Percentiles rank a stretch among this genome's conserved stretches.
phyloP scores from a whole-genome alignment of 2,329 filamentous ascomycete genomes.

The Diaporthe sp. region DNA sequence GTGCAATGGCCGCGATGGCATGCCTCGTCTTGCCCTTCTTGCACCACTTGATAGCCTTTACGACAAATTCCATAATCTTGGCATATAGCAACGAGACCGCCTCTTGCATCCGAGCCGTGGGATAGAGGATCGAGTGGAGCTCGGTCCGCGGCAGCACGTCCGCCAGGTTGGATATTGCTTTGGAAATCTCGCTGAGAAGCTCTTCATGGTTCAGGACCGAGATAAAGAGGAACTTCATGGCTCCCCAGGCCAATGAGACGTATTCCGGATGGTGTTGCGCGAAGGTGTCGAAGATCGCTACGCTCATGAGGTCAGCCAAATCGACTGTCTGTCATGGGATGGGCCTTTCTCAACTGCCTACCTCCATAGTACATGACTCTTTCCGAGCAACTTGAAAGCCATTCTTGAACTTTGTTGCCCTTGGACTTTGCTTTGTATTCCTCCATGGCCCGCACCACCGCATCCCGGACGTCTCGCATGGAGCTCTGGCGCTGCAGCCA shows the following conservation, averaged over 20 bases:
- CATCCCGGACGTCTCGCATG: not conserved
- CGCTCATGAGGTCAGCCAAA: not conserved
- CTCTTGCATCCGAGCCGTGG: slow-evolving; percentile 43
- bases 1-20: slow-evolving; percentile 39
- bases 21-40: slow-evolving; percentile 42
- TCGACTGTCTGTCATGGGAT: not conserved
- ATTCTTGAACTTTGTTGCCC: not conserved
- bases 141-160: slow-evolving; percentile 43
- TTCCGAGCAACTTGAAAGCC: not conserved
- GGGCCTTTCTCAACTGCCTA: not conserved
- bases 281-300: not conserved
- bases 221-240: not conserved
- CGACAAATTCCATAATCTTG: slow-evolving; percentile 45
- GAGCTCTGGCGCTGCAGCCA: not conserved
- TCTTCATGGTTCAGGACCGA: slow-evolving; percentile 11
- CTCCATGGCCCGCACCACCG: not conserved
- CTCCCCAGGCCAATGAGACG: not conserved
- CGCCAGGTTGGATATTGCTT: slow-evolving; percentile 41
- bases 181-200: slow-evolving; percentile 40
- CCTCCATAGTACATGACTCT: slow-evolving; percentile 15
- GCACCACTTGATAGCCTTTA: slow-evolving; percentile 44
- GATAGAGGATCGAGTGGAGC: slow-evolving; percentile 43
- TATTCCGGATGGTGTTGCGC: slow-evolving; percentile 13
- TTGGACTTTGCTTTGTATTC: not conserved
- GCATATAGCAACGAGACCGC: slow-evolving; percentile 44